Percentiles rank a stretch among this genome's conserved stretches.
Evolutionary conservation across 257 asterid species (phyloP).

Genomic region (Anisodus acutangulus): DNA sequence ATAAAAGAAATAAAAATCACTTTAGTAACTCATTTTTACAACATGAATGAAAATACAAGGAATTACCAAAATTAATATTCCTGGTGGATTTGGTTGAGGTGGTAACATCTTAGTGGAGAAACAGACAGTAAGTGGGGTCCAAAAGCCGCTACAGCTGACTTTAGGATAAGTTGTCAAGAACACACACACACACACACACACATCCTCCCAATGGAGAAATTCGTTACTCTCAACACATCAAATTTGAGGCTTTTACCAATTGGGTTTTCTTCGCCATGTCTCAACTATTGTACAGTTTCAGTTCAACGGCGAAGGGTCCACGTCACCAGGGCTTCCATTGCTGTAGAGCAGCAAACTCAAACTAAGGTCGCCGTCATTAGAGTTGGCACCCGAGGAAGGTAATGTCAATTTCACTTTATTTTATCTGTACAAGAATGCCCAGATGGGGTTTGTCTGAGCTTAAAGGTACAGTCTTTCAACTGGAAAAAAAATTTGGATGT

Average conservation of each 20-base stretch:
- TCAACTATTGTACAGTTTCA: conserved; percentile 38
- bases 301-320: conserved; percentile 34
- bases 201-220: conserved; percentile 47
- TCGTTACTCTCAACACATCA: conserved; percentile 45
- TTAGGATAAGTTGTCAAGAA: conserved; percentile 24
- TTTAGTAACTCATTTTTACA: too few relatives aligned
- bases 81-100: not conserved
- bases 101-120: conserved; percentile 32
- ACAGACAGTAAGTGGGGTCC: conserved; percentile 33
- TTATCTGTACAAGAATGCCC: not conserved
- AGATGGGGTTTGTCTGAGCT: not conserved
- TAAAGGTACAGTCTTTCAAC: not conserved
- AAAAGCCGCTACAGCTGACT: not conserved
- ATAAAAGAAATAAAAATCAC: too few relatives aligned
- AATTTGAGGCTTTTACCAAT: conserved; percentile 53
- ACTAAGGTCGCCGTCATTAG: conserved; percentile 76
- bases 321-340: conserved; percentile 57
- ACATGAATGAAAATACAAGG: too few relatives aligned
- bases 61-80: too few relatives aligned
- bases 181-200: too few relatives aligned
- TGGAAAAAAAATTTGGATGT: not conserved
- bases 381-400: conserved; percentile 97
- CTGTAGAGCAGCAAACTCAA: conserved; percentile 59
- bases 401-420: conserved; percentile 18
- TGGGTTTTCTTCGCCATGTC: conserved; percentile 46